Evolutionary conservation across 768 basidiomycete species (phyloP), one percentile per base, ranked within the genome.

Genomic region (Lactarius hengduanensis): DNA sequence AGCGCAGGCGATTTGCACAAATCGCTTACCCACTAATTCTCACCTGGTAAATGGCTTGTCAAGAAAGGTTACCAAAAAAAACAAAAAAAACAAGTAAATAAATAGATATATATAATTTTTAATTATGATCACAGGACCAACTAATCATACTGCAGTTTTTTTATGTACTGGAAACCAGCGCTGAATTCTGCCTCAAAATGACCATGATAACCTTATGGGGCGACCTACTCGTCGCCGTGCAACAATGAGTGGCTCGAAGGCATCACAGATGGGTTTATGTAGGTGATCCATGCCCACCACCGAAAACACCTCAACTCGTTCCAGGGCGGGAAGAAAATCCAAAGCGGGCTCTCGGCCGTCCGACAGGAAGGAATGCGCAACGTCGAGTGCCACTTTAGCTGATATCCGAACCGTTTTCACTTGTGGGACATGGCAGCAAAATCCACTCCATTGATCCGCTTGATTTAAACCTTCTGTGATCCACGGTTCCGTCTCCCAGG

Each of bases 181-280:
- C 38, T 8, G 18, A 43, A 43, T 18, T 18, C 18, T 43, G 6
- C 18, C 16, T 43, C 41, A 43, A 20, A 43, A 26, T 26, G 1
- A 0, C 43, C 20, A 50, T 6, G 47, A 50, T 50, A 50, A 15
- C 11, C 1, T 13, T 11, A 50, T 34, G 20, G 43, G 26, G 22
- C 54, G 41, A 30, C 59, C 55, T 16, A 22, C 41, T 20, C 6
- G 20, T 20, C 30, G 26, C 1, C 55, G 59, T 28, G 43, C 60
- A 38, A 43, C 34, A n/a, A 65, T 13, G 10, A 57, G 47, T n/a
- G 15, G 45, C n/a, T 11, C 10, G 26, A 66, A 66, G 20, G 36
- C 6, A 28, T 18, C 26, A 7, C 47, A 38, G 6, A 2, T 11
- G 4, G 55, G 28, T 4, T n/a, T 9, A 40, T 2, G 8, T 3